These are phyloP conservation scores for Diplodia sapinea DNA, from an alignment of 2,329 filamentous ascomycete species.

Conservation along the genomic window DNA sequence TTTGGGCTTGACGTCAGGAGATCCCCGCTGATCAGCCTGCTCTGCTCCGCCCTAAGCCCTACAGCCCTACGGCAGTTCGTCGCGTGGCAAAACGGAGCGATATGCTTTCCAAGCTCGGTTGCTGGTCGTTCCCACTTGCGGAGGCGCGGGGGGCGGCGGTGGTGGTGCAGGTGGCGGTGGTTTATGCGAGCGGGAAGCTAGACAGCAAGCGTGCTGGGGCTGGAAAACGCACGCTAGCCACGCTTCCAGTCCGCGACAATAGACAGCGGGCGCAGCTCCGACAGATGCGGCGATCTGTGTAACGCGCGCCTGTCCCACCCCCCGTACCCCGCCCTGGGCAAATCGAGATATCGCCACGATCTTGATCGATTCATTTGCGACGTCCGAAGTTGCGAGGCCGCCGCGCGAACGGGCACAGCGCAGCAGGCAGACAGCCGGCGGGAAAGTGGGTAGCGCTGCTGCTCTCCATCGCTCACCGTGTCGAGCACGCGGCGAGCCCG, in stretches of 20 bases:
- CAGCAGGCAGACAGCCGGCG: not conserved
- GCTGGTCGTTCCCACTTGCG: not conserved
- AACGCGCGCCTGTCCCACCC: not conserved
- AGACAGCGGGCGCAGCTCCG: not conserved
- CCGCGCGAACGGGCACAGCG: not conserved
- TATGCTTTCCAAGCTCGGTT: no score
- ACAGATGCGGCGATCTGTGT: constrained; percentile 2
- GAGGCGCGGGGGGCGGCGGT: no score
- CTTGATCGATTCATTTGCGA: constrained; percentile 22
- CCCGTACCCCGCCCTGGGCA: not conserved
- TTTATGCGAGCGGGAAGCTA: not conserved
- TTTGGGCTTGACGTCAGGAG: not conserved
- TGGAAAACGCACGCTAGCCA: not conserved
- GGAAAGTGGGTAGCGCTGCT: not conserved
- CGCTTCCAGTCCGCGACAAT: no score
- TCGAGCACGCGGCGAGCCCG: not conserved
- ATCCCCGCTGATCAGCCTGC: not conserved
- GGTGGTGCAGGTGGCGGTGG: not conserved
- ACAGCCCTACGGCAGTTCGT: constrained; percentile 16
- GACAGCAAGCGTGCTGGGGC: not conserved
- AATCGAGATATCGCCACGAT: not conserved
- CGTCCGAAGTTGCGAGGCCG: constrained; percentile 10
- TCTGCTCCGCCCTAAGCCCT: not conserved
- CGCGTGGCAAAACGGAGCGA: constrained; percentile 2
- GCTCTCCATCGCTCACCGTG: not conserved